Percentiles rank a stretch among this genome's conserved stretches.
phyloP scores from a whole-genome alignment of 352 stramenopile genomes.

The Phytophthora chlamydospora region DNA sequence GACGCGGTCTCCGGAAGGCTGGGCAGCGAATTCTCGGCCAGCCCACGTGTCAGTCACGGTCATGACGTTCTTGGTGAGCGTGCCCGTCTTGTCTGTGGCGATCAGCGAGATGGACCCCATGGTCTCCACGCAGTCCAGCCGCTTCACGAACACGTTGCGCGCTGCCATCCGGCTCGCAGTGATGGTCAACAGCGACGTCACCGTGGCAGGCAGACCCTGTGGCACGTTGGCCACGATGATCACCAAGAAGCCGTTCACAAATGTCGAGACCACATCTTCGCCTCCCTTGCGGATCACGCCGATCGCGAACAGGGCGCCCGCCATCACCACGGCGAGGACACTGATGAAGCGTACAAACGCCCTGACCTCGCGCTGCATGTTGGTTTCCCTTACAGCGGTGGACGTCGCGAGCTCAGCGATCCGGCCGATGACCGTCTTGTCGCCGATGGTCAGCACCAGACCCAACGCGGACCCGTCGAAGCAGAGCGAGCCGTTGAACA shows the following conservation, averaged over 20 bases:
- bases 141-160: conserved; percentile 90
- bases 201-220: conserved; percentile 91
- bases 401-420: conserved; percentile 55
- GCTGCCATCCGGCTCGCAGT: conserved; percentile 78
- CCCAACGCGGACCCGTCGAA: conserved; percentile 51
- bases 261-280: conserved; percentile 43
- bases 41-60: conserved; percentile 55
- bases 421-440: conserved; percentile 59
- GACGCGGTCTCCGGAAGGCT: conserved; percentile 31
- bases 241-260: conserved; percentile 56
- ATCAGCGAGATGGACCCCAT: conserved; percentile 90
- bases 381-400: conserved; percentile 38
- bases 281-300: conserved; percentile 43
- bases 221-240: conserved; percentile 77
- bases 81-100: conserved; percentile 94
- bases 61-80: conserved; percentile 85
- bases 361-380: conserved; percentile 54
- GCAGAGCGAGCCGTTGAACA: conserved; percentile 55
- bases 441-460: conserved; percentile 49
- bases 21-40: conserved; percentile 38
- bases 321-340: conserved; percentile 42
- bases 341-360: conserved; percentile 56
- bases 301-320: conserved; percentile 35
- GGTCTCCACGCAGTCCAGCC: conserved; percentile 89
- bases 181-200: conserved; percentile 90